Percentiles rank a stretch among this genome's conserved stretches.
Conservation (phyloP, 2,329 filamentous ascomycete genomes). For the Xylaria arbuscula region DNA sequence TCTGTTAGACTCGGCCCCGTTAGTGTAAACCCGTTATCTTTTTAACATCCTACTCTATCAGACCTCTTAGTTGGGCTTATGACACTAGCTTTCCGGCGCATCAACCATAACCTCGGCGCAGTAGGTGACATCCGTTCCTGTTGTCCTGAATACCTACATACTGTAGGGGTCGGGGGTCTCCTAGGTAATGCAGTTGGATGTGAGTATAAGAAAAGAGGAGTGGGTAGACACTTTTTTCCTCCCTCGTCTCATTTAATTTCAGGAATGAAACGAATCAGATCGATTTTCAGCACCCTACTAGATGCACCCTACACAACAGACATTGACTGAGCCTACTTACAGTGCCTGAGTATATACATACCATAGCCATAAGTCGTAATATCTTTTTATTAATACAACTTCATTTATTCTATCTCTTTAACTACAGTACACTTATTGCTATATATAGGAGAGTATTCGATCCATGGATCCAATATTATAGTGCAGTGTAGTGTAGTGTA, state of each 20-base stretch:
- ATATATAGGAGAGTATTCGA: background rate
- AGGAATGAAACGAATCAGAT: no score
- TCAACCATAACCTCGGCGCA: no score
- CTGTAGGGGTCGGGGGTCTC: no score
- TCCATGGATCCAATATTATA: background rate
- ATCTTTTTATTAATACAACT: background rate
- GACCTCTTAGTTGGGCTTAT: background rate
- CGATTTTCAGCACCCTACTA: no score
- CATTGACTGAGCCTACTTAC: no score
- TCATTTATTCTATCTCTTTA: background rate
- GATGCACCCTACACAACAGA: no score
- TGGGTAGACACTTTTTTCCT: no score
- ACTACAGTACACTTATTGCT: background rate
- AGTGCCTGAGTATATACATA: background rate
- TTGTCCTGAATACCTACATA: no score
- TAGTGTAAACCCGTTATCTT: slow-evolving; percentile 2
- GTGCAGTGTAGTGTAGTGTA: background rate
- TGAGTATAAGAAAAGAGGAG: no score
- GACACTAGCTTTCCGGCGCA: slow-evolving; percentile 1
- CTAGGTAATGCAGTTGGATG: no score
- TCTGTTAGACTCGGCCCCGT: background rate
- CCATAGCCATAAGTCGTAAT: background rate
- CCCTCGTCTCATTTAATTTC: no score
- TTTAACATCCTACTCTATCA: background rate
- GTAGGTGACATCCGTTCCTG: no score